Percentiles rank a stretch among this genome's conserved stretches.
phyloP scores from a whole-genome alignment of 306 rosid species.

The Acacia confusa region DNA sequence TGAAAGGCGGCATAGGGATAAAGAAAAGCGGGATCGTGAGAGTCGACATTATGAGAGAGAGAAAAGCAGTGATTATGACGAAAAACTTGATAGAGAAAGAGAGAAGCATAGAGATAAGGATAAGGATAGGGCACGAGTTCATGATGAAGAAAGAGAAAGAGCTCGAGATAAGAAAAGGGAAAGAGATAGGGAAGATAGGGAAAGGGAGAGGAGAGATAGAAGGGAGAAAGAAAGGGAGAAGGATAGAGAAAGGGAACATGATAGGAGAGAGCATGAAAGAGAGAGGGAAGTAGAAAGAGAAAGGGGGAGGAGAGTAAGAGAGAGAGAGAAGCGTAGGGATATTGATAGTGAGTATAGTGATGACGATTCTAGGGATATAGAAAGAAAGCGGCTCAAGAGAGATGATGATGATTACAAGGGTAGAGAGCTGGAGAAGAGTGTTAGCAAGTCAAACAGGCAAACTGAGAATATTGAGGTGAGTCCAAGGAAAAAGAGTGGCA shows the following conservation, averaged over 20 bases:
- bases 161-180: slow-evolving; percentile 39
- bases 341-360: slow-evolving; percentile 58
- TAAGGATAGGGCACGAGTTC: slow-evolving; percentile 25
- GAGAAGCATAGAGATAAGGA: slow-evolving; percentile 50
- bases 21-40: slow-evolving; percentile 49
- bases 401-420: slow-evolving; percentile 60
- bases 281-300: slow-evolving; percentile 53
- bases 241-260: slow-evolving; percentile 41
- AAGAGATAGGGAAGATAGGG: slow-evolving; percentile 33
- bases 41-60: slow-evolving; percentile 40
- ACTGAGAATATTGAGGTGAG: slow-evolving; percentile 54
- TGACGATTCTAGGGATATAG: slow-evolving; percentile 59
- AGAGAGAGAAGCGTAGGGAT: slow-evolving; percentile 64
- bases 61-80: slow-evolving; percentile 31
- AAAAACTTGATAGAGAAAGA: slow-evolving; percentile 33
- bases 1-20: slow-evolving; percentile 55
- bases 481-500: slow-evolving; percentile 54
- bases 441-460: slow-evolving; percentile 49
- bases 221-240: slow-evolving; percentile 30
- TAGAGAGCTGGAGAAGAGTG: slow-evolving; percentile 51
- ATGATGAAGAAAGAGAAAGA: slow-evolving; percentile 38
- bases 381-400: slow-evolving; percentile 63
- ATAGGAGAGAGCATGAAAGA: slow-evolving; percentile 45
- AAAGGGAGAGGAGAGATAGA: slow-evolving; percentile 37
- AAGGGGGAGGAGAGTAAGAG: slow-evolving; percentile 51